Conservation (phyloP, 306 rosid species). For the Lagenaria siceraria region DNA sequence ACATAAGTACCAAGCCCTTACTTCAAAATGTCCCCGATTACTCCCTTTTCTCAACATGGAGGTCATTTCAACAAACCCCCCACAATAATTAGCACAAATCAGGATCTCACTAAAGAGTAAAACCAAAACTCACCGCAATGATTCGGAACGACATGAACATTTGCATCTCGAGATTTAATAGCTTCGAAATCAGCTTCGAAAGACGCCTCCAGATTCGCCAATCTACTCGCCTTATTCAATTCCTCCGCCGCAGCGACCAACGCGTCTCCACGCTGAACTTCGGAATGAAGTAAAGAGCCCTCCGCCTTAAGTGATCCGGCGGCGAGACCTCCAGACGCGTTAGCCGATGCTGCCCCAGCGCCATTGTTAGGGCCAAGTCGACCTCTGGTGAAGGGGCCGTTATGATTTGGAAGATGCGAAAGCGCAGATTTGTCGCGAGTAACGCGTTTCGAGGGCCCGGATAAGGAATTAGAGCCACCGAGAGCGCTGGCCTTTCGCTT, state of each 20-base stretch:
- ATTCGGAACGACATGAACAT: slow-evolving; percentile 67
- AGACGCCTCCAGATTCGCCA: slow-evolving; percentile 53
- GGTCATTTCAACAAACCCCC: background rate
- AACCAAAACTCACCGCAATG: slow-evolving; percentile 61
- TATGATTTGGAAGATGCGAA: slow-evolving; percentile 46
- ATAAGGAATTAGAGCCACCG: slow-evolving; percentile 35
- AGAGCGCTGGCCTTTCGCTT: slow-evolving; percentile 46
- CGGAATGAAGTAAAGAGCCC: slow-evolving; percentile 11
- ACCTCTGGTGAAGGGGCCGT: slow-evolving; percentile 82
- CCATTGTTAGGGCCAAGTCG: slow-evolving; percentile 56
- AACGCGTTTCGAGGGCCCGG: slow-evolving; percentile 63
- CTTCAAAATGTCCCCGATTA: background rate
- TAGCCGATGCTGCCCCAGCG: slow-evolving; percentile 12
- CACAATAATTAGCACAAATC: background rate
- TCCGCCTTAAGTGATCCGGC: slow-evolving; percentile 26
- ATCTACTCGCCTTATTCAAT: slow-evolving; percentile 36
- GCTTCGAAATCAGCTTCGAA: slow-evolving; percentile 65
- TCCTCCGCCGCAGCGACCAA: slow-evolving; percentile 28
- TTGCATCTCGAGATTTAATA: slow-evolving; percentile 62
- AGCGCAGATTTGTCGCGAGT: slow-evolving; percentile 59
- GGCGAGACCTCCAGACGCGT: slow-evolving; percentile 10
- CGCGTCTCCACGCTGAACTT: slow-evolving; percentile 18
- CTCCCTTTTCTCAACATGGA: slow-evolving; percentile 8
- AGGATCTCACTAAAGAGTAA: slow-evolving; percentile 12
- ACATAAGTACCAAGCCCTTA: background rate